phyloP scores from a whole-genome alignment of 139 green algal genomes.

The Chlorella vulgaris region DNA sequence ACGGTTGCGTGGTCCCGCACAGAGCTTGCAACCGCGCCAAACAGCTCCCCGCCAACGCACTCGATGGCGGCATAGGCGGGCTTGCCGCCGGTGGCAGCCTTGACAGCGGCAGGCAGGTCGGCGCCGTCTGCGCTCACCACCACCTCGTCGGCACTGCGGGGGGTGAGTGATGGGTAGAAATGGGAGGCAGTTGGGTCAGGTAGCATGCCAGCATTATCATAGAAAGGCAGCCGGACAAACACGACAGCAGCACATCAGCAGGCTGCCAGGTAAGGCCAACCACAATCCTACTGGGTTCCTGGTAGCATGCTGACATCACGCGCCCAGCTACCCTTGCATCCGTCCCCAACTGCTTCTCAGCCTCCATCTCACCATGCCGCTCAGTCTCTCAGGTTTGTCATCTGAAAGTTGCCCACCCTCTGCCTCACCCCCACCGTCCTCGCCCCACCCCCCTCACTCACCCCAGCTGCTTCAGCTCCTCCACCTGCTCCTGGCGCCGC shows the following conservation, averaged over 20 bases:
- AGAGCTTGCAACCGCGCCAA: neutral
- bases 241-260: too few relatives aligned
- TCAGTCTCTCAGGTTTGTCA: too few relatives aligned
- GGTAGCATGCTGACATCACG: too few relatives aligned
- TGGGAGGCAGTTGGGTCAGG: neutral
- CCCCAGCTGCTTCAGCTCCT: conserved; percentile 52
- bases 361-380: too few relatives aligned
- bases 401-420: too few relatives aligned
- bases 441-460: too few relatives aligned
- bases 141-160: conserved; percentile 29
- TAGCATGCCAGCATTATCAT: neutral
- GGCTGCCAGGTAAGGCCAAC: too few relatives aligned
- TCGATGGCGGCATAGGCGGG: conserved; percentile 43
- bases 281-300: too few relatives aligned
- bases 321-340: too few relatives aligned
- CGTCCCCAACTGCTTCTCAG: too few relatives aligned
- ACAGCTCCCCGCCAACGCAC: conserved; percentile 46
- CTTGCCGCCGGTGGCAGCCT: conserved; percentile 8
- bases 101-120: neutral
- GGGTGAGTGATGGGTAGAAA: neutral
- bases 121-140: conserved; percentile 17
- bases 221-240: neutral
- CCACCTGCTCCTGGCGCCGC: conserved; percentile 34
- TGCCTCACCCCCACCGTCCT: too few relatives aligned
- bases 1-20: conserved; percentile 18